Evolutionary conservation across 2,329 filamentous ascomycete genomes (phyloP), one percentile per base, ranked within the genome.

Genomic region (Xylariaceae sp.): DNA sequence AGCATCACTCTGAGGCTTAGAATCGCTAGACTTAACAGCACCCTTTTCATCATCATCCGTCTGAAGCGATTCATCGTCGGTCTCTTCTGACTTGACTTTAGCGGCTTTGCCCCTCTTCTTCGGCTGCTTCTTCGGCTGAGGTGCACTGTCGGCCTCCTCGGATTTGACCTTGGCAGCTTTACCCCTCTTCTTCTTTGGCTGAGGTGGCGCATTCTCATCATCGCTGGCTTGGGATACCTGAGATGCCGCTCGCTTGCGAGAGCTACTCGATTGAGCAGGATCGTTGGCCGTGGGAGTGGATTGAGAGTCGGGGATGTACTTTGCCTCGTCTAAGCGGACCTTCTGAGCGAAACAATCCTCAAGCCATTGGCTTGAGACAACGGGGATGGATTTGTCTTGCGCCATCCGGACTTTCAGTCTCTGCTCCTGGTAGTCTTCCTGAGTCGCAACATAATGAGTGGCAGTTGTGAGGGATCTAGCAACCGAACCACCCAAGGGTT

Each of bases 361-460:
- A n/a, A 86, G 73, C 88, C 88, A 91, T 11, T 81, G 73, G 0
- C 86, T 70, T 8, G 73, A 77, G 30, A 90, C 79, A 51, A 90
- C 77, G 2, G 78, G 77, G 10, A 88, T 73, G 17, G 71, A 75
- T 39, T 78, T 75, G 10, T 75, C 65, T 8, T 75, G 70, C 3
- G 78, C 82, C 13, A 80, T 72, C 65, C 74, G 75, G 64, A 82
- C 79, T 67, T 87, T 87, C 49, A 73, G 69, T 0, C 79, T 78
- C 0, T 72, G 71, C 50, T 77, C 80, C 6, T 78, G 72, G 63
- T 76, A 81, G 61, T 86, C 83, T 7, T 76, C 73, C 6, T 80
- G 73, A 0, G 78, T 82, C n/a, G 80, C 79, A 53, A 88, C 73
- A 23, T 88, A 75, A 57, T 86, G 80, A 1, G 78, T 82, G 23